Base-by-base conservation (phyloP, 2,329 filamentous ascomycete species). In the Pseudogymnoascus sp. region DNA sequence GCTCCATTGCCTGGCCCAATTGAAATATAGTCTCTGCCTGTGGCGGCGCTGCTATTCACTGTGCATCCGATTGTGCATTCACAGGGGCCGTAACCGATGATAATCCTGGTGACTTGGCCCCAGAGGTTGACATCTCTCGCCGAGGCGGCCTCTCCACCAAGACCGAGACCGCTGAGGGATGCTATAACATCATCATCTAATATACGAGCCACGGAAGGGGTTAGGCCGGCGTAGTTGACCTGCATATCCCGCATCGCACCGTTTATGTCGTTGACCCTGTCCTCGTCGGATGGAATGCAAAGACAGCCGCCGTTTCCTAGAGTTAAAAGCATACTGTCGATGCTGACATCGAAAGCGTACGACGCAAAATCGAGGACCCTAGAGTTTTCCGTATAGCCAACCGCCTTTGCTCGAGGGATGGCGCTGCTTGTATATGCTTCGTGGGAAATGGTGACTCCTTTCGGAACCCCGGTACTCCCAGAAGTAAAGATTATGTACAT, bases 31-130 rank as follows among this genome's bases (percentile, higher is more conserved):
- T 62, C 43, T 33, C 59, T 52, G 3, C 58, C 61, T 62, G 37
- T 61, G 29, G 59, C 62, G 11, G 61, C 63, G 59, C 59, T 65
- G 62, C 21, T 33, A 31, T 65, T 62, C n/a, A 61, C 61, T 35
- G 67, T 66, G 12, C 64, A 63, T 23, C 52, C 62, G 12, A 69
- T 63, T 2, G 65, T 63, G 38, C 64, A 66, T 62, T 70, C 68
- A 8, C 60, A 62, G 19, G 78, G 78, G 0, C 78, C 78, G 64
- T 78, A 80, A 0, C 69, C 74, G 68, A 78, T 77, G 62, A 77
- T 66, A 35, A 78, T 70, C n/a, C 75, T 70, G 64, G 69, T 72
- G 19, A 68, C 39, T 63, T 66, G 19, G 6, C 72, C 74, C 76
- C 76, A 78, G 7, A 66, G 72, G 3, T 69, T 68, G 58, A 77